Percentiles rank a stretch among this genome's conserved stretches.
phyloP scores from a whole-genome alignment of 768 basidiomycete species.

The Gloeostereum incarnatum region DNA sequence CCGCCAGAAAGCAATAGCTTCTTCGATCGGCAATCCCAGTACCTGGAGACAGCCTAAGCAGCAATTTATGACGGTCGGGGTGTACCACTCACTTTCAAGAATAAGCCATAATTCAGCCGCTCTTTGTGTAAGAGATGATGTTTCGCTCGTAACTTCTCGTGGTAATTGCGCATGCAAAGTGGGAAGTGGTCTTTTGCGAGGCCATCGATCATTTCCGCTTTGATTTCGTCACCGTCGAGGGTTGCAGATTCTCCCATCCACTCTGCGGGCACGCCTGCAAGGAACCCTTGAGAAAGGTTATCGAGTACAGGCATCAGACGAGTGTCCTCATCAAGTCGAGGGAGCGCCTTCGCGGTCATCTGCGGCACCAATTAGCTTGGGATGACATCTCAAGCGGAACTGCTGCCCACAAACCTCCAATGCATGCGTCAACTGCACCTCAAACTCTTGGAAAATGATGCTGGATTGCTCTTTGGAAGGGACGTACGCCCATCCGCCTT shows the following conservation, averaged over 20 bases:
- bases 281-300: slow-evolving; percentile 90
- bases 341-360: slow-evolving; percentile 80
- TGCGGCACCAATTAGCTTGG: slow-evolving; percentile 19
- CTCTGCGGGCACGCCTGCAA: slow-evolving; percentile 82
- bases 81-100: slow-evolving; percentile 68
- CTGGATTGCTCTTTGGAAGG: slow-evolving; percentile 68
- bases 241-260: slow-evolving; percentile 52
- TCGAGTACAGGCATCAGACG: slow-evolving; percentile 83
- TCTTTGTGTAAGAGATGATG: slow-evolving; percentile 91
- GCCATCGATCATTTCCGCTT: slow-evolving; percentile 90
- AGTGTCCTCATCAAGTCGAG: slow-evolving; percentile 90
- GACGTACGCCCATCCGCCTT: slow-evolving; percentile 84
- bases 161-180: slow-evolving; percentile 88
- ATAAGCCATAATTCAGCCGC: slow-evolving; percentile 84
- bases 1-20: slow-evolving; percentile 90
- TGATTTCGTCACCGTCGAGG: slow-evolving; percentile 57
- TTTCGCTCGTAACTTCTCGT: slow-evolving; percentile 67
- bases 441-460: slow-evolving; percentile 84
- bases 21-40: slow-evolving; percentile 87
- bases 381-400: neutral
- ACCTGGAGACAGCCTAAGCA: slow-evolving; percentile 40
- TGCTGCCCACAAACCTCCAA: slow-evolving; percentile 50
- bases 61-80: slow-evolving; percentile 2
- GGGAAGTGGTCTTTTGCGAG: slow-evolving; percentile 87
- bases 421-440: slow-evolving; percentile 56